phyloP scores from a whole-genome alignment of 2,329 filamentous ascomycete genomes.

The Xylariaceae sp. region DNA sequence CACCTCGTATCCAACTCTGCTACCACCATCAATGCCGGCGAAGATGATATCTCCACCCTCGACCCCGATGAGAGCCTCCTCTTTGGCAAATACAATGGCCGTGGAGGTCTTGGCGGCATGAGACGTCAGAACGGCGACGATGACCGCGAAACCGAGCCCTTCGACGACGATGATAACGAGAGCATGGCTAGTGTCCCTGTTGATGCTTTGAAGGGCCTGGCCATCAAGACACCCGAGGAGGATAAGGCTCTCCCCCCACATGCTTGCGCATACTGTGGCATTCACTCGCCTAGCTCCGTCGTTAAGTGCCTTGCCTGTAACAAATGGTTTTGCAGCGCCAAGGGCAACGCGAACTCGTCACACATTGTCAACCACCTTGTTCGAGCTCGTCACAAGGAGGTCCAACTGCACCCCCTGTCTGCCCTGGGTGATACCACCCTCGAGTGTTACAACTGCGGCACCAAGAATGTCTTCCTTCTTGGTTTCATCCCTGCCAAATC shows the following conservation, averaged over 20 bases:
- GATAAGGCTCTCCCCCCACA: constrained; percentile 89
- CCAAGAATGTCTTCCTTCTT: constrained; percentile 97
- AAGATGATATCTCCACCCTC: constrained; percentile 67
- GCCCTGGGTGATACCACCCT: constrained; percentile 92
- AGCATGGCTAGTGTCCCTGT: constrained; percentile 76
- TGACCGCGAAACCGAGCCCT: constrained; percentile 79
- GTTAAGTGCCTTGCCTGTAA: constrained; percentile 94
- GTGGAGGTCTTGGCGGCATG: constrained; percentile 44
- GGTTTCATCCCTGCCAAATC: constrained; percentile 99
- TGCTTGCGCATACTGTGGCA: constrained; percentile 97
- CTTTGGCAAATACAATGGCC: constrained; percentile 63
- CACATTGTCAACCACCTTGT: constrained; percentile 99
- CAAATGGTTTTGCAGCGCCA: constrained; percentile 99
- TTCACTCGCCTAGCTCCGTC: constrained; percentile 90
- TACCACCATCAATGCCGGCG: constrained; percentile 80
- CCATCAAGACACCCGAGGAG: constrained; percentile 59
- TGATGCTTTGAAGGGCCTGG: constrained; percentile 66
- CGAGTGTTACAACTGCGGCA: constrained; percentile 98
- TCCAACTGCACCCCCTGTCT: constrained; percentile 90
- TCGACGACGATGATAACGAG: constrained; percentile 77
- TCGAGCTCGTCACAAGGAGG: constrained; percentile 95
- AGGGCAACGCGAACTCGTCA: constrained; percentile 92
- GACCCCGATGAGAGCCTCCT: constrained; percentile 79
- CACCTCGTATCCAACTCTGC: constrained; percentile 80
- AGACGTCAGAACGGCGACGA: constrained; percentile 76